phyloP scores from a whole-genome alignment of 164 flowering plant genomes.

The Hamamelis virginiana region DNA sequence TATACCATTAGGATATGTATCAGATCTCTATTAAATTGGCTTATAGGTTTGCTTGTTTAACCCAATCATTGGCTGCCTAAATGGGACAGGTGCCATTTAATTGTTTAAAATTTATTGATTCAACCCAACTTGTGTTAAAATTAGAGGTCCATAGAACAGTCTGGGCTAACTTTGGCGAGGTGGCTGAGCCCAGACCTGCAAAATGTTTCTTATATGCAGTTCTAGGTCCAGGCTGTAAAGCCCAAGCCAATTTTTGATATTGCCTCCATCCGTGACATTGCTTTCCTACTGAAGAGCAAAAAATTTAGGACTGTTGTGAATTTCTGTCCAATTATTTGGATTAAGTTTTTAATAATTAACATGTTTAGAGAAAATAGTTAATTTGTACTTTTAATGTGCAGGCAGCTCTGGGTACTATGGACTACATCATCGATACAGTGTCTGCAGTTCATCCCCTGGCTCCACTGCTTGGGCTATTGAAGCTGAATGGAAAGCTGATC shows the following conservation, averaged over 20 bases:
- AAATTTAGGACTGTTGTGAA: no score
- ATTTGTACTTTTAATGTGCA: conserved; percentile 15
- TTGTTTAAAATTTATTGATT: background rate
- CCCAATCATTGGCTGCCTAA: background rate
- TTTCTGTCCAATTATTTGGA: no score
- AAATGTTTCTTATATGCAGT: no score
- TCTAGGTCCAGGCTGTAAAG: no score
- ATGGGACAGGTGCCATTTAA: background rate
- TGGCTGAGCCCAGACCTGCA: no score
- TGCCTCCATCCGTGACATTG: no score
- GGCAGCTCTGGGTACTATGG: conserved; percentile 54
- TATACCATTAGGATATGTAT: conserved; percentile 6
- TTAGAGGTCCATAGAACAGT: no score
- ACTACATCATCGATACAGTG: conserved; percentile 52
- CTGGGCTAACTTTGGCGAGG: no score
- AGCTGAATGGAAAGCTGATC: conserved; percentile 48
- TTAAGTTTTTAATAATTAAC: background rate
- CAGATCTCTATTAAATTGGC: background rate
- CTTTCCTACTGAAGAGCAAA: no score
- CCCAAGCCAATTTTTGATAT: no score
- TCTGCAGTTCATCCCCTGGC: conserved; percentile 47
- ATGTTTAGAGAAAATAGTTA: background rate
- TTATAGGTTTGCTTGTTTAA: background rate
- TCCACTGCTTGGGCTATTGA: conserved; percentile 48
- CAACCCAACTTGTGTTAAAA: no score